These are phyloP conservation scores for Eutrema salsugineum DNA, from an alignment of 441 rosid genomes.

Conservation along the genomic window DNA sequence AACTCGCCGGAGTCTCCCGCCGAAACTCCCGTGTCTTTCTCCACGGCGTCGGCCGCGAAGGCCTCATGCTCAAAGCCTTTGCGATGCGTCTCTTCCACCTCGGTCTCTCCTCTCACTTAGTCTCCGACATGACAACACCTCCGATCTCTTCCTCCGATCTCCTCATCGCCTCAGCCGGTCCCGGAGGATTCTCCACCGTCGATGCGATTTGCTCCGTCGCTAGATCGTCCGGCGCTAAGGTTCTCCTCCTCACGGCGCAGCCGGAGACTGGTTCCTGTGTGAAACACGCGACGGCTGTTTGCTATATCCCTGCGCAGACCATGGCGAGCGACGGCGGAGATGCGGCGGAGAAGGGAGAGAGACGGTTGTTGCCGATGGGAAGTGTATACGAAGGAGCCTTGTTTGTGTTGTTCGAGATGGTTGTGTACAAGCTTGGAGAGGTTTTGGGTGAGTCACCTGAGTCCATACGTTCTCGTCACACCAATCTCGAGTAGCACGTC, in stretches of 20 bases:
- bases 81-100: conserved; percentile 86
- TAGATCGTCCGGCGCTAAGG: conserved; percentile 52
- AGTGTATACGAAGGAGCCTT: conserved; percentile 81
- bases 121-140: conserved; percentile 85
- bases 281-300: conserved; percentile 63
- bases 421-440: conserved; percentile 59
- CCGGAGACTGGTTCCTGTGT: conserved; percentile 59
- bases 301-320: conserved; percentile 72
- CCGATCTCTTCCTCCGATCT: conserved; percentile 65
- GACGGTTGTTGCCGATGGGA: conserved; percentile 81
- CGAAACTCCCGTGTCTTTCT: conserved; percentile 56
- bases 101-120: conserved; percentile 71
- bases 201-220: conserved; percentile 80
- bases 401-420: conserved; percentile 93
- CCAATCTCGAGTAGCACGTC: conserved; percentile 60
- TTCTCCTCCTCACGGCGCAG: conserved; percentile 62
- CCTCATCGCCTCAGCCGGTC: conserved; percentile 79
- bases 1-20: conserved; percentile 42
- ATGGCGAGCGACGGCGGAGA: conserved; percentile 50
- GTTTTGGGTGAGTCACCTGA: conserved; percentile 56
- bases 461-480: conserved; percentile 78
- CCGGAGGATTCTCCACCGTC: conserved; percentile 83
- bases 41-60: conserved; percentile 86
- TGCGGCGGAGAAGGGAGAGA: not conserved
- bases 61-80: conserved; percentile 77